Evolutionary conservation across 1,139 yeast genomes (phyloP), one percentile per base, ranked within the genome.

Genomic region (Meyerozyma athensensis): DNA sequence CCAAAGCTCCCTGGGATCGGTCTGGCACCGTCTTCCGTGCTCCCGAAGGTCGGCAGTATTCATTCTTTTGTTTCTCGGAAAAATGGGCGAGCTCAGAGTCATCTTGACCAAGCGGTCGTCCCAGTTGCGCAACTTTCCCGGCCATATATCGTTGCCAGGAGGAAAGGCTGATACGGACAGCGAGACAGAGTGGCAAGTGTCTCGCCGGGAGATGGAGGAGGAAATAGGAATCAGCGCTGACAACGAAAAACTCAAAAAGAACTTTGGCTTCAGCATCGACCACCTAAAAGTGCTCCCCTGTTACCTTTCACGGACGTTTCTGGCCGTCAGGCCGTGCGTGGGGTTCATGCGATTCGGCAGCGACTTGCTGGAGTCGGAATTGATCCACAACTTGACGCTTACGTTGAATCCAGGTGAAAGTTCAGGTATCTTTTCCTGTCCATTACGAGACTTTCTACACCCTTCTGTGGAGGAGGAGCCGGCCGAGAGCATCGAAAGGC

Each of bases 91-190:
- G 49, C 59, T 87, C 19, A 58, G 92, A 37, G 92, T 87, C 30
- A 68, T 89, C 5, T 61, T 89, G 40, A 87, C 96, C 2, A 81
- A 82, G 51, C 62, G 96, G 44, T 81, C 95, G 9, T 69, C 85
- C 36, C 68, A 72, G 37, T 63, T 89, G 49, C 68, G 81, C 34
- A 76, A 75, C 39, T 89, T 86, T 59, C 84, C 95, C 0, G 96
- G 96, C 5, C 96, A 89, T 54, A 84, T 86, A 10, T 84, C 95
- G 4, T 65, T 89, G 16, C 96, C 97, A 3, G 96, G 96, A 3
- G 97, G 96, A 3, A 81, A 80, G 52, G 85, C 92, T 5, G 96
- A 87, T 54, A 56, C 51, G 33, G 77, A 71, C 0, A 52, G 64
- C 4, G 96, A 87, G 55, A 58, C 77, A 12, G 86, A 83, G 43